Evolutionary conservation across 2,329 filamentous ascomycete genomes (phyloP).

Genomic region (Fusarium ramigenum): DNA sequence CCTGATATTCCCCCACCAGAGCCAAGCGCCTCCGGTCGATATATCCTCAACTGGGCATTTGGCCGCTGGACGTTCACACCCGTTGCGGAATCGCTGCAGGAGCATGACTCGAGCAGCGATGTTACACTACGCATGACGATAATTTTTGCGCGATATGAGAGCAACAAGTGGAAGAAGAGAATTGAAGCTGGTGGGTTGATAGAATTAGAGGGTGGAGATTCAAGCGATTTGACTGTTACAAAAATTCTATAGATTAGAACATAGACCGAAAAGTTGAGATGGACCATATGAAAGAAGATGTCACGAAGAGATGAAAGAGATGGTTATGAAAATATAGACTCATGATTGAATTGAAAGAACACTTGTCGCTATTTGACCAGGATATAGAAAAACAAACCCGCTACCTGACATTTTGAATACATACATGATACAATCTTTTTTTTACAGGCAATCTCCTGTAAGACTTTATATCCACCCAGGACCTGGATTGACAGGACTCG

Average conservation of each 20-base stretch:
- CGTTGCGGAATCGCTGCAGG: constrained; percentile 50
- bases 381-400: constrained; percentile 22
- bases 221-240: constrained; percentile 62
- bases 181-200: constrained; percentile 67
- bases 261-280: constrained; percentile 5
- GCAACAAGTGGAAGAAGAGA: constrained; percentile 79
- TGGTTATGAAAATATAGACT: constrained; percentile 30
- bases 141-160: constrained; percentile 77
- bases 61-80: constrained; percentile 91
- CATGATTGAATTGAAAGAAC: constrained; percentile 21
- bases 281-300: constrained; percentile 19
- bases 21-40: constrained; percentile 59
- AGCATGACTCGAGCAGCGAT: constrained; percentile 66
- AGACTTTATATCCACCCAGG: constrained; percentile 39
- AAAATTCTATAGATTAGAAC: constrained; percentile 55
- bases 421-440: constrained; percentile 11
- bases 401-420: constrained; percentile 19
- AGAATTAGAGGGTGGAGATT: constrained; percentile 56
- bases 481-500: constrained; percentile 34
- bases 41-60: constrained; percentile 98
- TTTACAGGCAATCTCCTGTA: background rate
- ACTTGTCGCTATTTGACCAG: constrained; percentile 24
- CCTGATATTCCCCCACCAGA: constrained; percentile 52
- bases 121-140: constrained; percentile 75
- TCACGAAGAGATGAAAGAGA: constrained; percentile 35